These are phyloP conservation scores for Cystobasidium onofrii DNA, from an alignment of 768 basidiomycete genomes.

Conservation along the genomic window DNA sequence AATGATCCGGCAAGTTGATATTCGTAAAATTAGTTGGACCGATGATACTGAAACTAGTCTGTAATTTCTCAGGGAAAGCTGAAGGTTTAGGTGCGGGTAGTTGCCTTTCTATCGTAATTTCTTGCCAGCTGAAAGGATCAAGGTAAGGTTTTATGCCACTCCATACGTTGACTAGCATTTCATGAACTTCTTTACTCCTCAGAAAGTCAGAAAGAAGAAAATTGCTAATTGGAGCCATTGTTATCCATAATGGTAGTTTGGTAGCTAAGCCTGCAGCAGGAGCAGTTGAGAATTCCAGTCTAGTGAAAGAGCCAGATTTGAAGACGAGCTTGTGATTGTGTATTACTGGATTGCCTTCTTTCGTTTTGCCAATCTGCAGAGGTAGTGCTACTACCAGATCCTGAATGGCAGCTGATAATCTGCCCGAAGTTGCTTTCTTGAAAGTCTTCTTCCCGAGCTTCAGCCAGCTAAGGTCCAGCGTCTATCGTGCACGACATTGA, in stretches of 20 bases:
- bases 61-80: not conserved
- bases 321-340: conserved; percentile 1
- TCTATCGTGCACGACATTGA: not conserved
- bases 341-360: conserved; percentile 1
- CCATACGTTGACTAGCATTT: not conserved
- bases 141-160: not conserved
- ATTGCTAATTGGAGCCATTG: conserved; percentile 15
- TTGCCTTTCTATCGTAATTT: not conserved
- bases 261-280: not conserved
- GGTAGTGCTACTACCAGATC: not conserved
- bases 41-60: conserved; percentile 1
- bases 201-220: conserved; percentile 25
- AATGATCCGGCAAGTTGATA: conserved; percentile 21
- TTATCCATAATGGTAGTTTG: conserved; percentile 7
- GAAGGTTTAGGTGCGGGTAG: not conserved
- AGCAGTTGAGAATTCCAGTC: conserved; percentile 8
- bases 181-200: not conserved
- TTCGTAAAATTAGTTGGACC: not conserved
- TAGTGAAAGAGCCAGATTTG: not conserved
- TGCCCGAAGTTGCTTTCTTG: not conserved
- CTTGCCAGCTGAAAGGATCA: conserved; percentile 7
- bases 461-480: not conserved
- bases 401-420: not conserved
- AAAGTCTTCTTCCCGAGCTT: not conserved
- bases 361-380: conserved; percentile 4